Evolutionary conservation across 257 asterid species (phyloP).

Genomic region (Nemophila menziesii): DNA sequence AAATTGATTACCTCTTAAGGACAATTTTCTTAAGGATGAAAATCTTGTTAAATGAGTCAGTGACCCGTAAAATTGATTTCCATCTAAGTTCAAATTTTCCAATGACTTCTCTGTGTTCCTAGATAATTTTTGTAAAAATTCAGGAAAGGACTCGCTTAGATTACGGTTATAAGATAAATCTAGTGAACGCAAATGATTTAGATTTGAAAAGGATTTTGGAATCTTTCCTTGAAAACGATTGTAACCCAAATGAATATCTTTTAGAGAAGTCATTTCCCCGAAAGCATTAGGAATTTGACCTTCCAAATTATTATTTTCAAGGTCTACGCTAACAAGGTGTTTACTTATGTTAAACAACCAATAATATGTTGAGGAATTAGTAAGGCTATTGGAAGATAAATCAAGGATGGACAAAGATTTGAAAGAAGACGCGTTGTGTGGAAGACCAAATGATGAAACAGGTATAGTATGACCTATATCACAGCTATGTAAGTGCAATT

Average conservation of each 20-base stretch:
- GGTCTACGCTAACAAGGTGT: constrained; percentile 6
- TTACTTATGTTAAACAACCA: constrained; percentile 17
- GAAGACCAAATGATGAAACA: no score
- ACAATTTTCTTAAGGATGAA: no score
- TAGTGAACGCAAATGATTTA: constrained; percentile 2
- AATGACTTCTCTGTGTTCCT: no score
- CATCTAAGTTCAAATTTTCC: no score
- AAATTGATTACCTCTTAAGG: no score
- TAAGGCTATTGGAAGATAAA: not conserved
- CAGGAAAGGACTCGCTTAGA: no score
- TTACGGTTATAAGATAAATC: no score
- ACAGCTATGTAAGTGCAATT: not conserved
- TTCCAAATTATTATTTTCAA: constrained; percentile 9
- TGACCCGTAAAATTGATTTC: no score
- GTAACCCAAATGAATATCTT: constrained; percentile 2
- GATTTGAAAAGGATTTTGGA: constrained; percentile 14
- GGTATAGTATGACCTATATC: no score
- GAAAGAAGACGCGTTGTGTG: no score
- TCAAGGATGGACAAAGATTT: constrained; percentile 1
- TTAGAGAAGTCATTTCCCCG: constrained; percentile 8
- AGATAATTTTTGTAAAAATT: no score
- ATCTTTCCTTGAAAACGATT: constrained; percentile 18
- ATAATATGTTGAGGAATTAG: not conserved
- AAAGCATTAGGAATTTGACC: constrained; percentile 24
- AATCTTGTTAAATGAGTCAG: no score